phyloP scores from a whole-genome alignment of 352 stramenopile genomes.

The Phytophthora capsici region DNA sequence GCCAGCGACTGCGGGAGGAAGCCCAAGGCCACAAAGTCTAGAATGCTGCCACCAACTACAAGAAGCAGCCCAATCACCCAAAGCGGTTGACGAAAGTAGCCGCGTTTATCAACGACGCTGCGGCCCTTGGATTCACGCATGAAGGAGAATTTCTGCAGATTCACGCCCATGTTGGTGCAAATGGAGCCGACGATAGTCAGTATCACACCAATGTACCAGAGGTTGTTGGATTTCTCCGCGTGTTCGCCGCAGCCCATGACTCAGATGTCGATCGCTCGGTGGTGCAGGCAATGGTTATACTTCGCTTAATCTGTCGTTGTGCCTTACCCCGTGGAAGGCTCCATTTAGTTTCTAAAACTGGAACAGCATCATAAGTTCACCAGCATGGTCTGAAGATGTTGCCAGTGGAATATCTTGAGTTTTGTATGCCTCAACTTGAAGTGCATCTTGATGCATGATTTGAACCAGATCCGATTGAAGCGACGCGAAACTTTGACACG shows the following conservation, averaged over 20 bases:
- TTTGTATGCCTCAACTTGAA: slow-evolving; percentile 37
- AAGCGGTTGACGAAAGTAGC: slow-evolving; percentile 76
- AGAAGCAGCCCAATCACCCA: slow-evolving; percentile 83
- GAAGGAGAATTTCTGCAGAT: slow-evolving; percentile 91
- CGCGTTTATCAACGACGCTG: slow-evolving; percentile 59
- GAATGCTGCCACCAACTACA: slow-evolving; percentile 69
- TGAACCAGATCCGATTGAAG: slow-evolving; percentile 2
- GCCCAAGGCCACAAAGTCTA: slow-evolving; percentile 81
- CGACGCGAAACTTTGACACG: slow-evolving; percentile 16
- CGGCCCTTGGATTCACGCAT: slow-evolving; percentile 79
- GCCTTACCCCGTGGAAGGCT: background rate
- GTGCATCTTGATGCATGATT: slow-evolving; percentile 10
- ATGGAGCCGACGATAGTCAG: slow-evolving; percentile 75
- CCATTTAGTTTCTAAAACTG: slow-evolving; percentile 13
- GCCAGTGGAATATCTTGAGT: slow-evolving; percentile 3
- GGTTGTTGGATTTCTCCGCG: slow-evolving; percentile 16
- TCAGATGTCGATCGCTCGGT: background rate
- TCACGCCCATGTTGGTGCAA: slow-evolving; percentile 86
- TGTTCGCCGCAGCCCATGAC: slow-evolving; percentile 29
- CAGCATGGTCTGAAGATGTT: slow-evolving; percentile 14
- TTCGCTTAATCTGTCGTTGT: slow-evolving; percentile 11
- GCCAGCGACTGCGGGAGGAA: slow-evolving; percentile 85
- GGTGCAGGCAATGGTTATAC: background rate
- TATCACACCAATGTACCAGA: slow-evolving; percentile 86
- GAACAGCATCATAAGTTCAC: slow-evolving; percentile 16